Evolutionary conservation across 1,284 basidiomycete genomes (phyloP).

Genomic region (Rhodofomes roseus): DNA sequence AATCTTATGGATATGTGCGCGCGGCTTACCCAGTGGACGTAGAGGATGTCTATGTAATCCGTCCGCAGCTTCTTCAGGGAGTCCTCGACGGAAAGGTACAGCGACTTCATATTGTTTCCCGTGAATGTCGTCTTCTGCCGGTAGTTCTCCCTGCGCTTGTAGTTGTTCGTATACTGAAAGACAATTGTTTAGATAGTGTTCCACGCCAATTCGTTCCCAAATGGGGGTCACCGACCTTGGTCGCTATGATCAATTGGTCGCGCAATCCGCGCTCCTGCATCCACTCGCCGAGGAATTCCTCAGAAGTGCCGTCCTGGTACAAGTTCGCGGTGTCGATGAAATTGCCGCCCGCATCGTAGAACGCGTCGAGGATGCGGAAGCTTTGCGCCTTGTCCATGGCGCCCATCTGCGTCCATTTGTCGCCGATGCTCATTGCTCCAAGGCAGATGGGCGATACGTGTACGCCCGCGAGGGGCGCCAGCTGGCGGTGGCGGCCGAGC

Average conservation of each 20-base stretch:
- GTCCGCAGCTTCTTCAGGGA: conserved; percentile 45
- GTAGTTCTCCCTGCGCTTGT: conserved; percentile 16
- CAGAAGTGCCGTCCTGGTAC: not conserved
- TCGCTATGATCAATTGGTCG: not conserved
- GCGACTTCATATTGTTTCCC: conserved; percentile 41
- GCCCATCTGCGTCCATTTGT: conserved; percentile 40
- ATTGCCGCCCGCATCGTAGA: not conserved
- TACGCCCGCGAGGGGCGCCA: conserved; percentile 18
- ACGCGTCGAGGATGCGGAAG: conserved; percentile 18
- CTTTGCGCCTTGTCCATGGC: conserved; percentile 33
- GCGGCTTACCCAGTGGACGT: conserved; percentile 41
- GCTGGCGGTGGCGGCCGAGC: conserved; percentile 15
- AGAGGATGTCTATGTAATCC: conserved; percentile 46
- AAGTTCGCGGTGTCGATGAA: not conserved
- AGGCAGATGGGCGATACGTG: conserved; percentile 43
- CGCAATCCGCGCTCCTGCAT: conserved; percentile 28
- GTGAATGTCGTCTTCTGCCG: conserved; percentile 32
- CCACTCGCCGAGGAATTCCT: not conserved
- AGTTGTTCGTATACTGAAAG: conserved; percentile 32
- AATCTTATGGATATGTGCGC: not conserved
- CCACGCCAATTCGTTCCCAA: not conserved
- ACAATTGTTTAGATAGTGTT: not conserved
- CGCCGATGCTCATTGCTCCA: conserved; percentile 52
- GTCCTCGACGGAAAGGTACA: conserved; percentile 30
- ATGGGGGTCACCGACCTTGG: not conserved